Base-by-base conservation (phyloP, 169 alveolate genomes). In the Eimeria praecox region DNA sequence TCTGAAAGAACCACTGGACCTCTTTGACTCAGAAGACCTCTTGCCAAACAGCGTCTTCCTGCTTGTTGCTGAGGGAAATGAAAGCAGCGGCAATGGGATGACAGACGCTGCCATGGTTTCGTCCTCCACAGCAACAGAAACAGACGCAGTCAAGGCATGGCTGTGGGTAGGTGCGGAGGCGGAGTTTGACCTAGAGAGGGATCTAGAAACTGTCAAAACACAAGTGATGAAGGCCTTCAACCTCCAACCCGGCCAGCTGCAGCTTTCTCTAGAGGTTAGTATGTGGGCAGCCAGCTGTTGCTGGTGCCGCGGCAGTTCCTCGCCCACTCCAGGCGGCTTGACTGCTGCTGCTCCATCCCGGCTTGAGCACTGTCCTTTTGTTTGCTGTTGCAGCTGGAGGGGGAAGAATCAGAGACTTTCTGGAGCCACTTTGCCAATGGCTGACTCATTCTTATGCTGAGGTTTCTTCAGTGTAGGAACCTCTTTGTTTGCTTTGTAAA, bases 381-480 rank as follows among this genome's bases (percentile, higher is more conserved):
- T 56, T 20, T 38, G 82, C 82, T 18, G 80, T 42, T 59, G 93
- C 93, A 86, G 93, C 93, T 35, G 44, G 93, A 86, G 64, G 93
- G 93, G 49, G 82, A 86, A 66, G 93, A 86, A 64, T 86, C 93
- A 22, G 93, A 86, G 80, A 56, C 82, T 38, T 86, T 86, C 69
- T 86, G 93, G 93, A 86, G 93, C 59, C 42, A 86, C 46, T 86
- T 86, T 44, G 93, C 93, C 82, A 86, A 86, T 52, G 93, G 93
- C 24, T 86, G 64, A 44, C 64, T n/a, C 49, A 33, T 35, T 35
- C n/a, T 14, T 8, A 0, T 35, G 24, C 80, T 0, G 49, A 14
- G 46, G 30, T 69, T 33, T 33, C 44, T 33, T 69, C 44, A 16
- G 20, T 69, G 80, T 69, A 69, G 80, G 8, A 49, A 49, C 49